These are phyloP conservation scores for Phytophthora melonis DNA, from an alignment of 352 stramenopile genomes.

Conservation along the genomic window DNA sequence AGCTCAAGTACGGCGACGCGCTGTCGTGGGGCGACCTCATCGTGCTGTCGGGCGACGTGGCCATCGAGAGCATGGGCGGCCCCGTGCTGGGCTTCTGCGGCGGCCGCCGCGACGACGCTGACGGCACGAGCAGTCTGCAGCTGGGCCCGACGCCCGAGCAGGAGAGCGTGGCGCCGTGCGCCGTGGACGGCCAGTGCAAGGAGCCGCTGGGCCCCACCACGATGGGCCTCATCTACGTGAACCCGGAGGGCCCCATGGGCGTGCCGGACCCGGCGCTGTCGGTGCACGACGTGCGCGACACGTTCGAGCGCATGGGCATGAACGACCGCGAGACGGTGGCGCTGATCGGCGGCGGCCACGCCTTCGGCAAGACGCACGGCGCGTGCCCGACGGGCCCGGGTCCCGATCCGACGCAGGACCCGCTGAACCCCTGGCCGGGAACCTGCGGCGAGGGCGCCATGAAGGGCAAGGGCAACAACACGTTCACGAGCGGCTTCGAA, in stretches of 20 bases:
- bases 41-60: slow-evolving; percentile 89
- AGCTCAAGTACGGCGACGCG: slow-evolving; percentile 55
- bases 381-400: slow-evolving; percentile 51
- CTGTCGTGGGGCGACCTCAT: slow-evolving; percentile 94
- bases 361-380: slow-evolving; percentile 92
- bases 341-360: slow-evolving; percentile 90
- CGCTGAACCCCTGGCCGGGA: slow-evolving; percentile 59
- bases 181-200: slow-evolving; percentile 53
- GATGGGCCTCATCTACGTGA: slow-evolving; percentile 74
- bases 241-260: slow-evolving; percentile 57
- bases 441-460: slow-evolving; percentile 44
- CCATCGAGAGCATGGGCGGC: slow-evolving; percentile 93
- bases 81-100: slow-evolving; percentile 89
- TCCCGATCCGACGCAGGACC: slow-evolving; percentile 45
- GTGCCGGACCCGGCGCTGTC: slow-evolving; percentile 88
- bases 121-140: slow-evolving; percentile 58
- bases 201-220: slow-evolving; percentile 58
- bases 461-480: slow-evolving; percentile 63
- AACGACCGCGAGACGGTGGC: slow-evolving; percentile 94
- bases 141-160: slow-evolving; percentile 54
- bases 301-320: slow-evolving; percentile 94
- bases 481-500: slow-evolving; percentile 76
- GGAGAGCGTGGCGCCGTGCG: slow-evolving; percentile 47
- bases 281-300: slow-evolving; percentile 91
- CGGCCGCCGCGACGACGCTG: slow-evolving; percentile 78